Conservation (phyloP, 495 filamentous ascomycete species). For the Talaromyces ruber region DNA sequence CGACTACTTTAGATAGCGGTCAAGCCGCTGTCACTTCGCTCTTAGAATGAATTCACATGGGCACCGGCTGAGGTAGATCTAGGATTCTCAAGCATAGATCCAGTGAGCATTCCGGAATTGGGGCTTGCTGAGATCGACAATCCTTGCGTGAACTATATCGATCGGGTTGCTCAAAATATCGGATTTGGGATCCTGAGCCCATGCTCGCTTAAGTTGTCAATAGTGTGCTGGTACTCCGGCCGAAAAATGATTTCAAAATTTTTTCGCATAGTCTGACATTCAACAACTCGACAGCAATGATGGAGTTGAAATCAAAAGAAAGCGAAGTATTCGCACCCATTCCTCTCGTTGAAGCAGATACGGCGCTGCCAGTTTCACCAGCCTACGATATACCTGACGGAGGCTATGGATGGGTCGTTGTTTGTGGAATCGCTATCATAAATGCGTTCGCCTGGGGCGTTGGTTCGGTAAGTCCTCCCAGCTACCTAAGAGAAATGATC, state of each 20-base stretch:
- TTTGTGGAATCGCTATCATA: conserved; percentile 41
- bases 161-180: neutral
- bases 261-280: neutral
- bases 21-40: neutral
- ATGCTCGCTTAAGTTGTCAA: neutral
- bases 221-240: neutral
- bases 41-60: neutral
- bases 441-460: conserved; percentile 57
- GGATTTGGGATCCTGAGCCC: neutral
- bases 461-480: conserved; percentile 32
- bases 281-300: neutral
- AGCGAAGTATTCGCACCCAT: neutral
- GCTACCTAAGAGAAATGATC: neutral
- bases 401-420: conserved; percentile 54
- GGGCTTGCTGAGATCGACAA: neutral
- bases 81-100: neutral
- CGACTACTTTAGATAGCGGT: neutral
- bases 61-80: neutral
- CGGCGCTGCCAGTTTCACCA: neutral
- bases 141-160: neutral
- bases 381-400: conserved; percentile 36
- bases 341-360: neutral
- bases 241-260: too few species aligned
- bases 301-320: neutral
- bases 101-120: neutral